Evolutionary conservation across 352 stramenopile genomes (phyloP).

Genomic region (Saprolegnia diclina): DNA sequence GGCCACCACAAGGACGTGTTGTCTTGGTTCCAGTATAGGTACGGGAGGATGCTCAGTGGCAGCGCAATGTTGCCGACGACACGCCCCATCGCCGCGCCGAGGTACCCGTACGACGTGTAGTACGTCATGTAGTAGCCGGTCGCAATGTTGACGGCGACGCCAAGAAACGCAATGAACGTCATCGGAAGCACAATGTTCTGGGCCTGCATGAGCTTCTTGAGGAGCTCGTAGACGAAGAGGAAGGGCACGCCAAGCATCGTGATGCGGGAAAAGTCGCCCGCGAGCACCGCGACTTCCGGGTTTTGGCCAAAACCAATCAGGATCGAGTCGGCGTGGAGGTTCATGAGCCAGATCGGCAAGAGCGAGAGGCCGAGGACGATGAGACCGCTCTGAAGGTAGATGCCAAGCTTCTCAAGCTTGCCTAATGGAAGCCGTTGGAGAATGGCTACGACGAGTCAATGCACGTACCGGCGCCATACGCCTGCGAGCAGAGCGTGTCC

Average conservation of each 20-base stretch:
- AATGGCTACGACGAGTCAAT: not conserved
- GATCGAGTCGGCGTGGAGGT: constrained; percentile 66
- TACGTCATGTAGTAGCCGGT: constrained; percentile 79
- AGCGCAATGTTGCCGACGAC: constrained; percentile 53
- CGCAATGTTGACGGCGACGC: constrained; percentile 67
- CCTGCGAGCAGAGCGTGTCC: constrained; percentile 84
- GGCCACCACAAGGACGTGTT: constrained; percentile 47
- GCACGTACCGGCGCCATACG: constrained; percentile 60
- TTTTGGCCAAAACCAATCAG: constrained; percentile 63
- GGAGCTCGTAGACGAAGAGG: constrained; percentile 78
- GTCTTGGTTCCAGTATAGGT: constrained; percentile 54
- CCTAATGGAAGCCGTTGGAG: not conserved
- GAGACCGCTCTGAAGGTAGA: constrained; percentile 77
- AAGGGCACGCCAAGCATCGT: constrained; percentile 71
- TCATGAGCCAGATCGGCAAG: constrained; percentile 58
- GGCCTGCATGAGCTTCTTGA: constrained; percentile 81
- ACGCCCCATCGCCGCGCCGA: constrained; percentile 72
- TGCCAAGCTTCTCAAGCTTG: constrained; percentile 58
- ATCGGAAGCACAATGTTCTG: constrained; percentile 83
- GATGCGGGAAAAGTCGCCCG: constrained; percentile 63
- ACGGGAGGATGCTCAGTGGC: constrained; percentile 52
- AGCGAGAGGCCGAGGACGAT: constrained; percentile 52
- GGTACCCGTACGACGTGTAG: constrained; percentile 66
- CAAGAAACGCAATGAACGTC: constrained; percentile 65
- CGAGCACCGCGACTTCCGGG: constrained; percentile 48